Percentiles rank a stretch among this genome's conserved stretches.
Conservation (phyloP, 2,329 filamentous ascomycete genomes). For the Plenodomus biglobosus region DNA sequence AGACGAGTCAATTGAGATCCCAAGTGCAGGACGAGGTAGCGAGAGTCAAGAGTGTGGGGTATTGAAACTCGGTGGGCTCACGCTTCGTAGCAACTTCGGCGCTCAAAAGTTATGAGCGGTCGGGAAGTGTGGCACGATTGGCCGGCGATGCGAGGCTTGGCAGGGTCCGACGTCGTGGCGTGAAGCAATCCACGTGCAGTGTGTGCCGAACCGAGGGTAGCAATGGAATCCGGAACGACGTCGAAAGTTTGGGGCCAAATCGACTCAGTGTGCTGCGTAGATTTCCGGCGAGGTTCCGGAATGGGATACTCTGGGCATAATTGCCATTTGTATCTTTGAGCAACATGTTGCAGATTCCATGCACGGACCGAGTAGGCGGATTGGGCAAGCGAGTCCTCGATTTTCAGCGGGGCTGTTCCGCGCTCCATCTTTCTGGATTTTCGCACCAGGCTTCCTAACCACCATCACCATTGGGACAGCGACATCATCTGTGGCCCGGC, state of each 20-base stretch:
- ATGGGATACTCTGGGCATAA: no score
- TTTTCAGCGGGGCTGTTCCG: neutral
- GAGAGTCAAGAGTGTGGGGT: slow-evolving; percentile 5
- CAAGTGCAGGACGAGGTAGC: neutral
- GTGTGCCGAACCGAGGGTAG: neutral
- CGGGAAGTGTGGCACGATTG: slow-evolving; percentile 15
- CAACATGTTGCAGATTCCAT: neutral
- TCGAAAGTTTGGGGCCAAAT: neutral
- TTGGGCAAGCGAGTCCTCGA: neutral
- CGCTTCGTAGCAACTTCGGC: slow-evolving; percentile 14
- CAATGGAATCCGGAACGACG: neutral
- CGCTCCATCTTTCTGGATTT: neutral
- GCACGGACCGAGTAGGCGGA: neutral
- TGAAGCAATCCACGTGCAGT: neutral
- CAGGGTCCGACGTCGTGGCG: slow-evolving; percentile 14
- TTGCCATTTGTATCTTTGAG: neutral
- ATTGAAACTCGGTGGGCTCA: slow-evolving; percentile 3
- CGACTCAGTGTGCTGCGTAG: no score
- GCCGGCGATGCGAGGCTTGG: slow-evolving; percentile 19
- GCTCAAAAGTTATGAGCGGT: slow-evolving; percentile 17
- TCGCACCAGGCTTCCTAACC: neutral
- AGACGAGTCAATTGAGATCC: slow-evolving; percentile 2
- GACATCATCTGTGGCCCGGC: neutral
- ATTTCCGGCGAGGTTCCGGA: no score
- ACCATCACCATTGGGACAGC: neutral